Base-by-base conservation (phyloP, 805 yeast species). In the Grigorovia yakushimaensis region DNA sequence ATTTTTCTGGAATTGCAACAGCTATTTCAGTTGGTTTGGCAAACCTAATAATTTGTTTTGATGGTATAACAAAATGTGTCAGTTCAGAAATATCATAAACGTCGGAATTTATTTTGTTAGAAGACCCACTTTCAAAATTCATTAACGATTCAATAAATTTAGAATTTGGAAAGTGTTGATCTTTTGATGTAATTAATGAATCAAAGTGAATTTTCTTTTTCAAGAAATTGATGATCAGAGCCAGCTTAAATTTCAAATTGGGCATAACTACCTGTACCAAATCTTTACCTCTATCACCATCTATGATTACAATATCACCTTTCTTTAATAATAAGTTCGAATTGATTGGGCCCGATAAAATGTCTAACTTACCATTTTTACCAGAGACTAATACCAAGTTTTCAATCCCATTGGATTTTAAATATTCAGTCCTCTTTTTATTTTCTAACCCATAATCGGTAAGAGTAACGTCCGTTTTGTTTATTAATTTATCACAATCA, bases 241-340 rank as follows among this genome's bases (percentile, higher is more conserved):
- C 91, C 61, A 81, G 69, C 49, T 81, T 77, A 47, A 82, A 70
- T 41, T 73, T 74, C 27, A 84, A 73, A 39, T 72, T 62, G 0
- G 91, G 87, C 51, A 82, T 84, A 24, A 84, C 66, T 41, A 84
- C 78, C 76, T 80, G 76, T 9, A 81, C 91, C 52, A 85, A 64
- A 62, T 85, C 94, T 56, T 82, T 82, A 24, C 94, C 94, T 51
- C 93, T 71, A 61, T 85, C 94, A 47, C 93, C 94, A 65, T 85
- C 93, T 48, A 83, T 82, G 18, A 84, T 79, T 9, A 84, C 84
- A 58, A 84, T 71, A 63, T 85, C 93, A 47, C 77, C 72, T 41
- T 76, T 71, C 51, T 71, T 73, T 50, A 84, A 67, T 44, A 65
- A 65, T 44, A 84, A 68, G 56, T 82, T 83, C 13, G 88, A 76